Conservation (phyloP, 805 yeast genomes). For the Candida boidinii region DNA sequence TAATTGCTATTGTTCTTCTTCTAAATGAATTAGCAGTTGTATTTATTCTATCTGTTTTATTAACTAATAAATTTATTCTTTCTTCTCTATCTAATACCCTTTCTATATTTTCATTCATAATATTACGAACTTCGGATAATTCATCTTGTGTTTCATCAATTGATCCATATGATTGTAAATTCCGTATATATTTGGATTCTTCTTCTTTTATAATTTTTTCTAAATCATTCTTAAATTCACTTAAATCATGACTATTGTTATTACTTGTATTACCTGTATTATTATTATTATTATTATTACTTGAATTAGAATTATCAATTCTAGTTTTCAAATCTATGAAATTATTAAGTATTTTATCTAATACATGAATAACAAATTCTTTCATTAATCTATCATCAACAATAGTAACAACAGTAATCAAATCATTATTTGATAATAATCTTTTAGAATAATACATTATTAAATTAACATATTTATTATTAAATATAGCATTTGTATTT, state of each 20-base stretch:
- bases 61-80: slow-evolving; percentile 60
- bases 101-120: slow-evolving; percentile 70
- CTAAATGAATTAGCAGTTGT: slow-evolving; percentile 61
- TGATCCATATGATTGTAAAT: slow-evolving; percentile 24
- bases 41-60: slow-evolving; percentile 69
- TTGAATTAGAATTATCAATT: slow-evolving; percentile 11
- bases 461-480: slow-evolving; percentile 13
- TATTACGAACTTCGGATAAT: slow-evolving; percentile 52
- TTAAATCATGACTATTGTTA: slow-evolving; percentile 11
- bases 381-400: slow-evolving; percentile 35
- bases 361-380: slow-evolving; percentile 35
- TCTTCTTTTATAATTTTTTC: slow-evolving; percentile 47
- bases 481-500: slow-evolving; percentile 12
- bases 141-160: slow-evolving; percentile 34
- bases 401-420: slow-evolving; percentile 43
- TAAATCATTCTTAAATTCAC: slow-evolving; percentile 49
- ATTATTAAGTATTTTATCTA: slow-evolving; percentile 43
- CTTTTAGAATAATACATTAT: slow-evolving; percentile 42
- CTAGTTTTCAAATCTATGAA: slow-evolving; percentile 11
- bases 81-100: slow-evolving; percentile 73
- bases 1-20: slow-evolving; percentile 54
- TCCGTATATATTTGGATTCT: slow-evolving; percentile 36
- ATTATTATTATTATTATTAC: slow-evolving; percentile 47
- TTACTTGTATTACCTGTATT: too few species aligned
- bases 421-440: slow-evolving; percentile 32